Evolutionary conservation across 2,329 filamentous ascomycete genomes (phyloP).

Genomic region (Claviceps pusilla): DNA sequence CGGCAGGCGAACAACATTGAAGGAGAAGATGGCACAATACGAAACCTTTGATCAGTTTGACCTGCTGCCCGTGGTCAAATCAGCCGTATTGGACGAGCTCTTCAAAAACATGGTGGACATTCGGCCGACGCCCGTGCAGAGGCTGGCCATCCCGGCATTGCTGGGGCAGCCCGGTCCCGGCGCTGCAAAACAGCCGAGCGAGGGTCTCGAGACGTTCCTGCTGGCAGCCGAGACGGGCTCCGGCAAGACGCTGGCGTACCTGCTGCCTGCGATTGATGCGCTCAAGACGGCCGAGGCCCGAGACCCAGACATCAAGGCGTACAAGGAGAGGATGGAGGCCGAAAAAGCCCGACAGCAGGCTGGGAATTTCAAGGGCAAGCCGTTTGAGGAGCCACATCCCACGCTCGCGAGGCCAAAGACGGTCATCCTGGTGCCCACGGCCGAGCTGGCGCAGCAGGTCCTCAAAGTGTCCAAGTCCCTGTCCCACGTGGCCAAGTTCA

Average conservation of each 20-base stretch:
- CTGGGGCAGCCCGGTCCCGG: slow-evolving; percentile 36
- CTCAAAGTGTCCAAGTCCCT: slow-evolving; percentile 65
- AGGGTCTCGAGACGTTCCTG: slow-evolving; percentile 44
- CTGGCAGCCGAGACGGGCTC: slow-evolving; percentile 93
- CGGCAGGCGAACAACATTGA: slow-evolving; percentile 39
- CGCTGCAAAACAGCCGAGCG: slow-evolving; percentile 18
- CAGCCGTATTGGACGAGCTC: slow-evolving; percentile 57
- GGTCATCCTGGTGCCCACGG: slow-evolving; percentile 78
- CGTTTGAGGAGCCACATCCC: slow-evolving; percentile 53
- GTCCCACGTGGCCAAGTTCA: slow-evolving; percentile 76
- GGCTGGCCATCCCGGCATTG: slow-evolving; percentile 71
- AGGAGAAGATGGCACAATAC: slow-evolving; percentile 45
- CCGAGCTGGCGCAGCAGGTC: slow-evolving; percentile 83
- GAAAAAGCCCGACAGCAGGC: slow-evolving; percentile 42
- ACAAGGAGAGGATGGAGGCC: slow-evolving; percentile 38
- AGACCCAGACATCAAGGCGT: slow-evolving; percentile 43
- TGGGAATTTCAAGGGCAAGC: slow-evolving; percentile 41
- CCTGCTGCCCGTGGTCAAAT: slow-evolving; percentile 55
- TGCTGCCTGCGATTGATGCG: slow-evolving; percentile 71
- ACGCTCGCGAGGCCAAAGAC: slow-evolving; percentile 67
- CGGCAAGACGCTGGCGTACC: slow-evolving; percentile 87
- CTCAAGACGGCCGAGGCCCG: slow-evolving; percentile 60
- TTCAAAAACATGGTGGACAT: slow-evolving; percentile 61
- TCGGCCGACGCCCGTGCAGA: slow-evolving; percentile 76
- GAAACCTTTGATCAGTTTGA: slow-evolving; percentile 71